Evolutionary conservation across 306 rosid genomes (phyloP).

Genomic region (Cicer bijugum): DNA sequence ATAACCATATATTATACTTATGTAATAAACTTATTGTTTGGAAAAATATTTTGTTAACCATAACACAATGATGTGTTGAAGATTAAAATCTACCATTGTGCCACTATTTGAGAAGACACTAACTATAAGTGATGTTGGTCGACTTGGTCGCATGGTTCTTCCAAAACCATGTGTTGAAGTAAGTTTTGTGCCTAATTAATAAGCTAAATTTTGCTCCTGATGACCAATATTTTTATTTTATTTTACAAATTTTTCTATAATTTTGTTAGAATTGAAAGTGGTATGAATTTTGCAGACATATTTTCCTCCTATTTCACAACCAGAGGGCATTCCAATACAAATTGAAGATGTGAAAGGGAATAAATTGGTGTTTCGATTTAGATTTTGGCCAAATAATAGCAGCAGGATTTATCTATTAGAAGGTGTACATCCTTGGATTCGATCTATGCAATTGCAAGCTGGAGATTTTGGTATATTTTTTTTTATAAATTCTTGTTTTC

Average conservation of each 20-base stretch:
- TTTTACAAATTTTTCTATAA: slow-evolving; percentile 10
- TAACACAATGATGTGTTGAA: slow-evolving; percentile 51
- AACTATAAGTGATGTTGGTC: slow-evolving; percentile 96
- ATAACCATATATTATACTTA: not conserved
- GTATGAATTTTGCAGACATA: slow-evolving; percentile 66
- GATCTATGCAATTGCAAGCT: slow-evolving; percentile 97
- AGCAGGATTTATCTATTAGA: slow-evolving; percentile 97
- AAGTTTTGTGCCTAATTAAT: slow-evolving; percentile 33
- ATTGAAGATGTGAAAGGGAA: slow-evolving; percentile 90
- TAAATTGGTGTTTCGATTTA: slow-evolving; percentile 89
- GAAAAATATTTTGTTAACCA: slow-evolving; percentile 59
- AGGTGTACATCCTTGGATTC: slow-evolving; percentile 93
- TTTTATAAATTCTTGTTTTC: slow-evolving; percentile 21
- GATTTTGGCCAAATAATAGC: slow-evolving; percentile 96
- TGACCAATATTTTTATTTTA: slow-evolving; percentile 5
- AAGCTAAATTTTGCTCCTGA: not conserved
- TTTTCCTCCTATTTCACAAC: slow-evolving; percentile 95
- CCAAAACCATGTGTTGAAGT: slow-evolving; percentile 98
- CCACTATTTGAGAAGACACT: slow-evolving; percentile 94
- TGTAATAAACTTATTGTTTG: slow-evolving; percentile 3
- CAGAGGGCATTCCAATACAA: slow-evolving; percentile 87
- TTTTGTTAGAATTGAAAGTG: slow-evolving; percentile 42
- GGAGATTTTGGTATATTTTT: slow-evolving; percentile 83
- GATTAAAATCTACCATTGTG: slow-evolving; percentile 87
- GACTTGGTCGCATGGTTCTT: slow-evolving; percentile 92